phyloP scores from a whole-genome alignment of 108 stramenopile species.

The Nitzschia putrida region DNA sequence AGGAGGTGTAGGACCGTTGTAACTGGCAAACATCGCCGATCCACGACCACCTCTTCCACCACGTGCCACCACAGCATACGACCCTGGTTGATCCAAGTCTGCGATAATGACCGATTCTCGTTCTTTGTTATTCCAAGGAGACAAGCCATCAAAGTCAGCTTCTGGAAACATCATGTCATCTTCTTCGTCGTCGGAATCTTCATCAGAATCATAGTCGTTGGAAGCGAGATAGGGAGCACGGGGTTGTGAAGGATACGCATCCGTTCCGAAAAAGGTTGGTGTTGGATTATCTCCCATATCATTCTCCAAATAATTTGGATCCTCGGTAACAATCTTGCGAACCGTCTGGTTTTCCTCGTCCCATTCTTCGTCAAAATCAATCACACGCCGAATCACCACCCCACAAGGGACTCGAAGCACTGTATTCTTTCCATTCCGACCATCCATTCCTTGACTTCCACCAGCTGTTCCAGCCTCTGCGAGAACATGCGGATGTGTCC shows the following conservation, averaged over 20 bases:
- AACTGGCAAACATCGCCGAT: slow-evolving; percentile 55
- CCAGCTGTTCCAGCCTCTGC: slow-evolving; percentile 70
- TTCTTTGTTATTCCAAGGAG: slow-evolving; percentile 30
- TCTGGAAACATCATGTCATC: slow-evolving; percentile 12
- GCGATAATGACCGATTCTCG: slow-evolving; percentile 68
- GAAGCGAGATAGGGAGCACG: slow-evolving; percentile 29
- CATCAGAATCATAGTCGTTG: slow-evolving; percentile 32
- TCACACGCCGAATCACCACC: slow-evolving; percentile 73
- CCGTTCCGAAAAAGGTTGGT: no score
- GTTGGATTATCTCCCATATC: background rate
- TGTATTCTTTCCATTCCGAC: slow-evolving; percentile 68
- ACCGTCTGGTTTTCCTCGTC: slow-evolving; percentile 46
- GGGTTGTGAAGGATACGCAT: background rate
- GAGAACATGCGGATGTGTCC: slow-evolving; percentile 53
- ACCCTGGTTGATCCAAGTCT: slow-evolving; percentile 76
- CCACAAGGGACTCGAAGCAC: slow-evolving; percentile 83
- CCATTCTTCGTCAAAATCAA: slow-evolving; percentile 68
- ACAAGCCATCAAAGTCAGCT: slow-evolving; percentile 11
- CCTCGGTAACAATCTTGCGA: background rate
- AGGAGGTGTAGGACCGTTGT: slow-evolving; percentile 47
- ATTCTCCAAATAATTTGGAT: background rate
- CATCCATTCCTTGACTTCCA: slow-evolving; percentile 50
- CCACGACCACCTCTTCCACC: slow-evolving; percentile 82
- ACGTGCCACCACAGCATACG: slow-evolving; percentile 66
- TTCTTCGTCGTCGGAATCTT: slow-evolving; percentile 24